Evolutionary conservation across 768 basidiomycete genomes (phyloP), one percentile per base, ranked within the genome.

Genomic region (Cantharellus anzutake): DNA sequence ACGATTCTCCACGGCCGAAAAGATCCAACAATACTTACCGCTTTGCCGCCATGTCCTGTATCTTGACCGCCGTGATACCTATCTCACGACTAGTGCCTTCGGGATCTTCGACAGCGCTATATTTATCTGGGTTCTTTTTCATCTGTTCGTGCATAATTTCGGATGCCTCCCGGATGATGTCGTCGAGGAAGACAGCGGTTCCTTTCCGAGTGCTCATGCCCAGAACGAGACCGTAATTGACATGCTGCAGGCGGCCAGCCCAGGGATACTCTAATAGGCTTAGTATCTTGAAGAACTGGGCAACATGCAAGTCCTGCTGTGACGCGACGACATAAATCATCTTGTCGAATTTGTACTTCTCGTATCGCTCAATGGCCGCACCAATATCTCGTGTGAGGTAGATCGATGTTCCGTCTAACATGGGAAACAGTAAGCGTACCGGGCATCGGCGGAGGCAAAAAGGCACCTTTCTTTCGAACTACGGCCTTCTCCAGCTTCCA

Each of bases 121-220:
- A 97, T 71, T 98, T 99, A 58, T 82, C 90, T 72, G 89, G 83
- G 69, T 97, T 97, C 71, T 83, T 83, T 71, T 74, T 76, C 94
- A 99, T 99, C 72, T 93, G 89, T 61, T 93, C 91, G 71, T 88
- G 90, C 94, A 98, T 98, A 56, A 85, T 82, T 51, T 78, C 76
- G 3, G 80, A 78, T 0, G 93, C 90, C 67, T 96, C 92, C 64
- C 83, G 58, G 69, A 90, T 84, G 64, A 90, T 97, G 70, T 97
- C 80, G 66, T 96, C 82, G 39, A 99, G 73, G 78, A 97, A 97
- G 56, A 94, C 91, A 51, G 88, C 93, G 0, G 89, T 97, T 41
- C 92, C 92, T 71, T 83, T 89, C 40, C 87, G 80, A 34, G 88
- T 89, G 70, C 83, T 92, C 94, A 99, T 99, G 60, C 94, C 94